A percentile compares a stretch with the other conserved stretches of the same genome.
These are phyloP conservation scores for Calocybe gangraenosa DNA, from an alignment of 768 basidiomycete genomes.

Conservation along the genomic window DNA sequence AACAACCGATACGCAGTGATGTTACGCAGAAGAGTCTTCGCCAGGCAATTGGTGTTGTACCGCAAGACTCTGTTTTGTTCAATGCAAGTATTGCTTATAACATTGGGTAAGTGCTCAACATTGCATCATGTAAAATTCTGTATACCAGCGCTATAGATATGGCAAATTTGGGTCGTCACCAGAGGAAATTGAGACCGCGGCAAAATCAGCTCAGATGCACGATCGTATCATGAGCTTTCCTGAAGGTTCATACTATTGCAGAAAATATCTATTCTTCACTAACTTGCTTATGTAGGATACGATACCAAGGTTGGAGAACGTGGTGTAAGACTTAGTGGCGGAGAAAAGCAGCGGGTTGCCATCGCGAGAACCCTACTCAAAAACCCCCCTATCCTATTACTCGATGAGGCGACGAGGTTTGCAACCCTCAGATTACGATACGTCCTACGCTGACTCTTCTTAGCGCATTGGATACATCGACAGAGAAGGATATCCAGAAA, in stretches of 20 bases:
- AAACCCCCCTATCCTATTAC: slow-evolving; percentile 76
- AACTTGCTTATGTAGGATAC: slow-evolving; percentile 41
- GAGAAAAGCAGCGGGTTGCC: slow-evolving; percentile 87
- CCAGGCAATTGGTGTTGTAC: slow-evolving; percentile 84
- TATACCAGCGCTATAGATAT: slow-evolving; percentile 41
- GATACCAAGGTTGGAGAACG: slow-evolving; percentile 89
- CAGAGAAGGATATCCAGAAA: slow-evolving; percentile 87
- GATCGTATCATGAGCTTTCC: slow-evolving; percentile 82
- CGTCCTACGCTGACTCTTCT: slow-evolving; percentile 3
- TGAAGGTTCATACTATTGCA: slow-evolving; percentile 39
- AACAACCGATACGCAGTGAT: slow-evolving; percentile 39
- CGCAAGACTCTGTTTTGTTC: slow-evolving; percentile 78
- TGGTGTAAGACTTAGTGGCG: slow-evolving; percentile 79
- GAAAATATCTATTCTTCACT: neutral
- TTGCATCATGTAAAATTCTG: neutral
- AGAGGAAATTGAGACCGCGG: slow-evolving; percentile 77
- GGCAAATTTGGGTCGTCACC: slow-evolving; percentile 67
- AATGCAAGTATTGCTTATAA: slow-evolving; percentile 70
- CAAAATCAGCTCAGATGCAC: slow-evolving; percentile 83
- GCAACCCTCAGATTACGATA: neutral
- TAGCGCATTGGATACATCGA: slow-evolving; percentile 84
- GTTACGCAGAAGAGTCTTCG: slow-evolving; percentile 80
- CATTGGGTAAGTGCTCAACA: slow-evolving; percentile 46
- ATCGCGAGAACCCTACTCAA: slow-evolving; percentile 86
- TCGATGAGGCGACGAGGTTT: slow-evolving; percentile 75